Base-by-base conservation (phyloP, 352 stramenopile genomes). In the Globisporangium uncinulatum region DNA sequence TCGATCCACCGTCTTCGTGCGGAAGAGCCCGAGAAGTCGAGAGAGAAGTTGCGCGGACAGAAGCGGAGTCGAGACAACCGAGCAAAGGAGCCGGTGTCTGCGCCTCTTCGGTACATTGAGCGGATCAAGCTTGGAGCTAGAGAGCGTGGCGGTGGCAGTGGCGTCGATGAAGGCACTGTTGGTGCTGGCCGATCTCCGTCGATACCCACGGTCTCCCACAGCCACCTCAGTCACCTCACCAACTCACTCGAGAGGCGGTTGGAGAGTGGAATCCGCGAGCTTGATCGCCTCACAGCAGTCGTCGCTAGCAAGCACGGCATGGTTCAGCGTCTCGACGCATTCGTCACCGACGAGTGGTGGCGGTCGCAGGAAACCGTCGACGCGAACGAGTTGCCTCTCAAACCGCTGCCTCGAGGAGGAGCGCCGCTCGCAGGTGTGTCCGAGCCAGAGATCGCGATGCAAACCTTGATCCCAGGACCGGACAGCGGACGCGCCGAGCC, bases 61-160 rank as follows among this genome's bases (percentile, higher is more conserved):
- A 89, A 87, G 59, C 67, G 74, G n/a, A 57, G 54, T 52, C 65
- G 66, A 15, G 56, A 57, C 20, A 53, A 57, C 39, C 59, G 59
- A 31, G 61, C 63, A 31, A 51, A 21, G 1, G 53, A 48, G 29
- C 11, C 6, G 4, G 50, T 20, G 0, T 51, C 51, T 37, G 43
- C 53, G 0, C 7, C 55, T 43, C 71, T 82, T 37, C 61, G 61
- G 24, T 86, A 70, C 45, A 87, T 90, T 53, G 76, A 90, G 55
- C 80, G 75, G n/a, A 80, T 80, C 54, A 77, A 74, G 42, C 43
- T 70, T 34, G 57, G 68, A n/a, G 69, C 59, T 8, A 70, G 56
- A 20, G 21, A 59, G 4, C 24, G 62, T 31, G 11, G 34, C 13
- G 58, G 67, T 8, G 10, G 51, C 37, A 55, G 57, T 60, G 57